Conservation (phyloP, 1,284 basidiomycete species). For the Leccinum fallax region DNA sequence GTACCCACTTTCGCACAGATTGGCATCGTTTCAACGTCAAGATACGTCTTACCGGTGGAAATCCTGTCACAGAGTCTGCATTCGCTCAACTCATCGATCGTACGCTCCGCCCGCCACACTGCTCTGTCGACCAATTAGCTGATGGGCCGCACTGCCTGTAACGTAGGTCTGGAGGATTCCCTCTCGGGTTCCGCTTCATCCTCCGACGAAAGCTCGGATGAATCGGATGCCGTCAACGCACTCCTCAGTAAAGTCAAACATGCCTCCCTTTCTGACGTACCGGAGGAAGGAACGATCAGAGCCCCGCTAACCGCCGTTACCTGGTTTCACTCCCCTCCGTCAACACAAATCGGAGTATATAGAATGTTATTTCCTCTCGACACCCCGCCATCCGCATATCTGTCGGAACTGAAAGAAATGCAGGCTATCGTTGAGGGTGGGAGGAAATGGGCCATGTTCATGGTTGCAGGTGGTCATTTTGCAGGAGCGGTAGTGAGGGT, state of each 20-base stretch:
- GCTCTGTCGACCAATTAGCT: background rate
- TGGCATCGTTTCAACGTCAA: conserved; percentile 99
- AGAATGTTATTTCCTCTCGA: conserved; percentile 68
- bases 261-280: conserved; percentile 48
- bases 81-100: conserved; percentile 83
- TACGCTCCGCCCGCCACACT: conserved; percentile 34
- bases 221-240: conserved; percentile 66
- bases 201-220: conserved; percentile 50
- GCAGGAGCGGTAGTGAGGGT: conserved; percentile 88
- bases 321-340: conserved; percentile 88
- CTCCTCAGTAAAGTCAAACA: conserved; percentile 67
- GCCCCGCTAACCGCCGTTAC: conserved; percentile 74
- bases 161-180: conserved; percentile 79
- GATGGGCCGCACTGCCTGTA: background rate
- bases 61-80: conserved; percentile 65
- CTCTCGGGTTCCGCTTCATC: conserved; percentile 86
- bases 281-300: conserved; percentile 41
- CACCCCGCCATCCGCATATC: conserved; percentile 45
- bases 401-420: conserved; percentile 65
- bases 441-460: conserved; percentile 90
- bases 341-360: conserved; percentile 88
- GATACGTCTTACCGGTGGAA: conserved; percentile 63
- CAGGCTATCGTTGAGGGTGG: conserved; percentile 65
- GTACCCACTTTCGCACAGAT: conserved; percentile 89
- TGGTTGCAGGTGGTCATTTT: conserved; percentile 98